Evolutionary conservation across 257 asterid genomes (phyloP).

Genomic region (Ophiorrhiza pumila): DNA sequence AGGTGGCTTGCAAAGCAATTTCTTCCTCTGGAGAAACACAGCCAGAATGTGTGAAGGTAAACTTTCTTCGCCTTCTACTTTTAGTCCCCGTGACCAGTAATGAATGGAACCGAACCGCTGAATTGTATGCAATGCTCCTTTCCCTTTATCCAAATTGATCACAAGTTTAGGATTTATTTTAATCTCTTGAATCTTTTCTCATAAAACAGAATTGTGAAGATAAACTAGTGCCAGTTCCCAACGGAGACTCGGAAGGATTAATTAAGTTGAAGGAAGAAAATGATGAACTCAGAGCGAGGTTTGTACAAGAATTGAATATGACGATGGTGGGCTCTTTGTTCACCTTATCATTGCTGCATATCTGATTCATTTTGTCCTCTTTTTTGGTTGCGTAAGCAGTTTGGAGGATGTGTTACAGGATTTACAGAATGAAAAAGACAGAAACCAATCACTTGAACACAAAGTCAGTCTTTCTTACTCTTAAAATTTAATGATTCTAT

Average conservation of each 20-base stretch:
- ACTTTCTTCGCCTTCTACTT: neutral
- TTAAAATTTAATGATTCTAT: neutral
- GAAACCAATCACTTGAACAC: conserved; percentile 28
- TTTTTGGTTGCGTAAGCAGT: conserved; percentile 27
- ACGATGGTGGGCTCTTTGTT: neutral
- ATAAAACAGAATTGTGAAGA: conserved; percentile 26
- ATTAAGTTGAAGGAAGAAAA: conserved; percentile 40
- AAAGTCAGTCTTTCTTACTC: conserved; percentile 24
- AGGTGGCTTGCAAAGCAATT: conserved; percentile 15
- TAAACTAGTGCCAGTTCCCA: conserved; percentile 3
- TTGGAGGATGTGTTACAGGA: conserved; percentile 25
- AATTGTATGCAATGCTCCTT: no score
- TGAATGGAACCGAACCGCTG: neutral
- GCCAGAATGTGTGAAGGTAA: conserved; percentile 33
- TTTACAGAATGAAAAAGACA: conserved; percentile 33
- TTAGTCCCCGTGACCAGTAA: neutral
- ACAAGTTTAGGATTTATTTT: neutral
- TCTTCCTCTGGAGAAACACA: conserved; percentile 10
- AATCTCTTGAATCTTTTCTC: neutral
- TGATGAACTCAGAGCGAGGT: conserved; percentile 35
- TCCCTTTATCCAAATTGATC: neutral
- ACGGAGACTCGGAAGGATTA: conserved; percentile 8
- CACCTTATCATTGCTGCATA: neutral
- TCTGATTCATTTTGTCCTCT: neutral
- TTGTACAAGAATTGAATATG: neutral